phyloP scores from a whole-genome alignment of 129 eudicot species.

The Centella asiatica region DNA sequence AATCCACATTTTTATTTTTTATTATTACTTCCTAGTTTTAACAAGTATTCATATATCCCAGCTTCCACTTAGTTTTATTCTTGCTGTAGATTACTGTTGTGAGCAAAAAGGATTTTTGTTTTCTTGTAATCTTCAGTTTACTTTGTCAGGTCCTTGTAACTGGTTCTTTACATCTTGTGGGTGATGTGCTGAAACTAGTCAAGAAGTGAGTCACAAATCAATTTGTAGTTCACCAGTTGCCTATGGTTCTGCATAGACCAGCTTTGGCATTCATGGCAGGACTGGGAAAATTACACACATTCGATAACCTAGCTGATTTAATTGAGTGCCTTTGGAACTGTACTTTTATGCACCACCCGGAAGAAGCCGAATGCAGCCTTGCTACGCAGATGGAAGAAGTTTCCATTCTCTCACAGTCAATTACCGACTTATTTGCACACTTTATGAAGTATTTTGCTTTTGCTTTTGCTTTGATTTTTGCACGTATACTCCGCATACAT shows the following conservation, averaged over 20 bases:
- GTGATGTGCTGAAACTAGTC: conserved; percentile 66
- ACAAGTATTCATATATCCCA: too few species aligned
- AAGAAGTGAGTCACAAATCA: conserved; percentile 34
- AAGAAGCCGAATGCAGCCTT: too few species aligned
- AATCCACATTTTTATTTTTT: too few species aligned
- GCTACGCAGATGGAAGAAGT: too few species aligned
- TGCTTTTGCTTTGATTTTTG: too few species aligned
- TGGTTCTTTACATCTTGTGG: conserved; percentile 86
- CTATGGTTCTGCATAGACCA: background rate
- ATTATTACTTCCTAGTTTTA: too few species aligned
- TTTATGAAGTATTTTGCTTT: too few species aligned
- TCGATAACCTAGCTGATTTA: background rate
- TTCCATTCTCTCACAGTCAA: too few species aligned
- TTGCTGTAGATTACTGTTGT: background rate
- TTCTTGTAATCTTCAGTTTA: background rate
- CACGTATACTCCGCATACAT: background rate
- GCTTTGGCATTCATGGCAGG: background rate
- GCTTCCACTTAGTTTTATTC: too few species aligned
- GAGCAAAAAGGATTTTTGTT: background rate
- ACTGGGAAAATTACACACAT: too few species aligned
- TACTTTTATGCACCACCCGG: background rate
- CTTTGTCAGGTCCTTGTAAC: conserved; percentile 74
- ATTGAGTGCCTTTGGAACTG: background rate
- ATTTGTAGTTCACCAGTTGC: background rate
- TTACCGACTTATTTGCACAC: background rate